These are phyloP conservation scores for Phytophthora boehmeriae DNA, from an alignment of 352 stramenopile genomes.

Conservation along the genomic window DNA sequence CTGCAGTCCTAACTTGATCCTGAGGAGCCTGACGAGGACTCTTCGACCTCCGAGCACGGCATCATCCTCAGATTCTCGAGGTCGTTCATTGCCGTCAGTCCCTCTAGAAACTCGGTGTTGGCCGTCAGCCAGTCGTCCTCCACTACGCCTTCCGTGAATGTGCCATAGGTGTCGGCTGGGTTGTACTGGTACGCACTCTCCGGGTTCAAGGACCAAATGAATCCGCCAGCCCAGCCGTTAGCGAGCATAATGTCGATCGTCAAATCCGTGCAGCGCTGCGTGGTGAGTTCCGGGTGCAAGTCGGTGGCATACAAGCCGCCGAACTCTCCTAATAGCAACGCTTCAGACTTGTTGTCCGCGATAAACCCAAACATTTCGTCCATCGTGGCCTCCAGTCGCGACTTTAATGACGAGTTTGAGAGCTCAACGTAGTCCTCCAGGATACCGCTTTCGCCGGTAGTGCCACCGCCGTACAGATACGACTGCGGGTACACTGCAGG, in stretches of 20 bases:
- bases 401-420: slow-evolving; percentile 42
- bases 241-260: slow-evolving; percentile 65
- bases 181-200: slow-evolving; percentile 77
- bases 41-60: slow-evolving; percentile 49
- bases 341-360: slow-evolving; percentile 44
- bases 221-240: slow-evolving; percentile 58
- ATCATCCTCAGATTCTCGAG: slow-evolving; percentile 53
- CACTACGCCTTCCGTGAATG: slow-evolving; percentile 58
- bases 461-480: slow-evolving; percentile 56
- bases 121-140: slow-evolving; percentile 62
- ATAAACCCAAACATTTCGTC: slow-evolving; percentile 77
- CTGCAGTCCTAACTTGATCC: slow-evolving; percentile 22
- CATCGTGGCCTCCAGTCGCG: slow-evolving; percentile 53
- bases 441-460: slow-evolving; percentile 22
- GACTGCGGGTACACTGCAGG: slow-evolving; percentile 58
- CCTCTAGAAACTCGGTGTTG: slow-evolving; percentile 52
- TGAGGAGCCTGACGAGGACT: slow-evolving; percentile 24
- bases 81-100: slow-evolving; percentile 52
- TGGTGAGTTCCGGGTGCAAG: slow-evolving; percentile 61
- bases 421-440: slow-evolving; percentile 55
- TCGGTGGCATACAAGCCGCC: slow-evolving; percentile 66
- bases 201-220: slow-evolving; percentile 78
- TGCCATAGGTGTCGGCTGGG: slow-evolving; percentile 39
- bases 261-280: slow-evolving; percentile 58
- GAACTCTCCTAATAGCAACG: slow-evolving; percentile 72